These are phyloP conservation scores for Penicillium fimorum DNA, from an alignment of 495 filamentous ascomycete species.

Conservation along the genomic window DNA sequence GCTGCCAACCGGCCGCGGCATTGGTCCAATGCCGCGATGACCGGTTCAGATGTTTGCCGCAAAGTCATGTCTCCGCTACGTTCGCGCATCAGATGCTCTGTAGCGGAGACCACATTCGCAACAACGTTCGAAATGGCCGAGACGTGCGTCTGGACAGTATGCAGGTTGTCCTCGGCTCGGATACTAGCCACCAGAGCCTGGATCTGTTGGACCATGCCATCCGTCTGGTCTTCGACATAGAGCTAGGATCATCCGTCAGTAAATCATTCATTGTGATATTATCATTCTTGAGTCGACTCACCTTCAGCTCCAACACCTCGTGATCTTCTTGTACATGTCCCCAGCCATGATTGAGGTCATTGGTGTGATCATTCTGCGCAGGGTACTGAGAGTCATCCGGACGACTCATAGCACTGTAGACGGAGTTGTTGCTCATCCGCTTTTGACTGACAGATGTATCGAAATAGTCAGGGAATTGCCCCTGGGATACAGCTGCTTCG, in stretches of 20 bases:
- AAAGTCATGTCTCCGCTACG: constrained; percentile 42
- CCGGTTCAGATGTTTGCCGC: constrained; percentile 57
- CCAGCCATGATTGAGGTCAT: constrained; percentile 34
- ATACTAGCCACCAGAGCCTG: constrained; percentile 78
- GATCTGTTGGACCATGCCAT: constrained; percentile 75
- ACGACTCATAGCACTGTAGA: constrained; percentile 54
- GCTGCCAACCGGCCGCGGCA: constrained; percentile 65
- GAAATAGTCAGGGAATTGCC: constrained; percentile 51
- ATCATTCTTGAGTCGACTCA: constrained; percentile 22
- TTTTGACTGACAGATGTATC: constrained; percentile 45
- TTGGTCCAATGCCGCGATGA: constrained; percentile 59
- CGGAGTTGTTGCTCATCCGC: constrained; percentile 49
- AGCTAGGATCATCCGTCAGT: constrained; percentile 42
- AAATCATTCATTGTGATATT: neutral
- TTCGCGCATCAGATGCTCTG: constrained; percentile 55
- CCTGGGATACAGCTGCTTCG: constrained; percentile 40
- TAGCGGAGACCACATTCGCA: constrained; percentile 64
- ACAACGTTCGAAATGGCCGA: constrained; percentile 68
- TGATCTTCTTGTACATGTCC: constrained; percentile 42
- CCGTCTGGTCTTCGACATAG: constrained; percentile 83
- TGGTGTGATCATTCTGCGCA: constrained; percentile 31
- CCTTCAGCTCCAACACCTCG: constrained; percentile 73
- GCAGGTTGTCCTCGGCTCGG: constrained; percentile 64
- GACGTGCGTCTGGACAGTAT: constrained; percentile 68
- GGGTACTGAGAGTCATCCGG: constrained; percentile 36